Percentiles rank a stretch among this genome's conserved stretches.
phyloP scores from a whole-genome alignment of 2,329 filamentous ascomycete genomes.

The Pseudogymnoascus sp. region DNA sequence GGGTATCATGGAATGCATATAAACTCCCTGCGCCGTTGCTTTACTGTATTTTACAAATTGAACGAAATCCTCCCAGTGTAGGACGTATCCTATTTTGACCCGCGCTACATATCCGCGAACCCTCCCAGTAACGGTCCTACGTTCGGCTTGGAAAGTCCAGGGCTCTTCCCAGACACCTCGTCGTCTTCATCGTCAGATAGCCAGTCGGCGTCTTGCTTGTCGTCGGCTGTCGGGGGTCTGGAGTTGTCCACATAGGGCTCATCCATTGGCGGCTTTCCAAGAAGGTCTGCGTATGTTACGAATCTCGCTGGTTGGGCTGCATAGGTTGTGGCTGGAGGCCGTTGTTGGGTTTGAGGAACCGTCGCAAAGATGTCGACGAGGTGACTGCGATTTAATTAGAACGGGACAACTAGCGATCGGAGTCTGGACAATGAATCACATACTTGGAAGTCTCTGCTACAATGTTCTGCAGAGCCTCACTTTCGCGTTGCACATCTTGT shows the following conservation, averaged over 20 bases:
- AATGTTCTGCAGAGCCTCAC: slow-evolving; percentile 56
- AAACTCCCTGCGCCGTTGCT: neutral
- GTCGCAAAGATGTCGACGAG: slow-evolving; percentile 64
- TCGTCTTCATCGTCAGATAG: slow-evolving; percentile 28
- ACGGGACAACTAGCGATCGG: neutral
- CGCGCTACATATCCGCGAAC: slow-evolving; percentile 28
- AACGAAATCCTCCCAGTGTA: slow-evolving; percentile 9
- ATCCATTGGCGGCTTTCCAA: slow-evolving; percentile 48
- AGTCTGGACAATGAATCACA: slow-evolving; percentile 21
- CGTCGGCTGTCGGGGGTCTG: slow-evolving; percentile 11
- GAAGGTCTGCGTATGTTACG: slow-evolving; percentile 53
- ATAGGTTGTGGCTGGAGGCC: slow-evolving; percentile 33
- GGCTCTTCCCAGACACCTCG: slow-evolving; percentile 22
- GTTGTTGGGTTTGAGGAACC: slow-evolving; percentile 42
- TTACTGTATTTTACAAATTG: neutral
- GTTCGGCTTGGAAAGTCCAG: slow-evolving; percentile 26
- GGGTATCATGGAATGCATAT: neutral
- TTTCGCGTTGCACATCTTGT: slow-evolving; percentile 55
- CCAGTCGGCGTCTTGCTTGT: slow-evolving; percentile 36
- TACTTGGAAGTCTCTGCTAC: slow-evolving; percentile 60
- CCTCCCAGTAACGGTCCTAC: slow-evolving; percentile 29
- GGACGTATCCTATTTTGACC: slow-evolving; percentile 22
- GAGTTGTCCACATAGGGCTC: slow-evolving; percentile 30
- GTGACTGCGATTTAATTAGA: slow-evolving; percentile 38
- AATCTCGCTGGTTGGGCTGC: slow-evolving; percentile 49